Conservation (phyloP, 208 protist genomes). For the Entamoeba moshkovskii region DNA sequence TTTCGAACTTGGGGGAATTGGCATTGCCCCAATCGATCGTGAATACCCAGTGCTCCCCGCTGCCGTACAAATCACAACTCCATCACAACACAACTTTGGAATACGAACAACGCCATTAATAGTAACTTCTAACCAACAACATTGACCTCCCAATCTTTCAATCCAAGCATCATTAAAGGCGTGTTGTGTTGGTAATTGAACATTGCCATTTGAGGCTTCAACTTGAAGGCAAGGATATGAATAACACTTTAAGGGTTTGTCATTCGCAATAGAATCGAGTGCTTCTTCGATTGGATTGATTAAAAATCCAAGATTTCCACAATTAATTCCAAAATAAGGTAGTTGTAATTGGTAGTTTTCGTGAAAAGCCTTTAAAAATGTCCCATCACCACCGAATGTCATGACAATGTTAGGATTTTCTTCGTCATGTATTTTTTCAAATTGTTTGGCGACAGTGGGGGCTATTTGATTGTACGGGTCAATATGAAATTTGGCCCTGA, state of each 20-base stretch:
- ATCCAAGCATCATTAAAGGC: not conserved
- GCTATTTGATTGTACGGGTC: not conserved
- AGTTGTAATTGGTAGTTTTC: not conserved
- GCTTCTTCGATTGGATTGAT: not conserved
- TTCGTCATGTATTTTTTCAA: not conserved
- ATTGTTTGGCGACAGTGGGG: not conserved
- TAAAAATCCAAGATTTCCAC: not conserved
- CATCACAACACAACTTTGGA: not conserved
- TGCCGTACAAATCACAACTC: not conserved
- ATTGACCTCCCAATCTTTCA: not conserved
- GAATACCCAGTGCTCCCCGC: not conserved
- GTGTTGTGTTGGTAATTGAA: not conserved
- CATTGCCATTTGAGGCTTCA: not conserved
- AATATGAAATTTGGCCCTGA: not conserved
- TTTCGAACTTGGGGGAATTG: not conserved
- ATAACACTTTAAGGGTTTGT: not conserved
- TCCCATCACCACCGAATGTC: not conserved
- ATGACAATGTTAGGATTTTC: not conserved
- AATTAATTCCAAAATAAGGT: not conserved
- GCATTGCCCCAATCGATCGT: not conserved
- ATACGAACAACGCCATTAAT: not conserved
- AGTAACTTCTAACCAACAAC: not conserved
- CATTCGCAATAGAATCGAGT: not conserved
- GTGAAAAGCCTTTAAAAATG: not conserved
- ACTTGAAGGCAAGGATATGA: not conserved